phyloP scores from a whole-genome alignment of 257 asterid species.

The Solanum appendiculatum region DNA sequence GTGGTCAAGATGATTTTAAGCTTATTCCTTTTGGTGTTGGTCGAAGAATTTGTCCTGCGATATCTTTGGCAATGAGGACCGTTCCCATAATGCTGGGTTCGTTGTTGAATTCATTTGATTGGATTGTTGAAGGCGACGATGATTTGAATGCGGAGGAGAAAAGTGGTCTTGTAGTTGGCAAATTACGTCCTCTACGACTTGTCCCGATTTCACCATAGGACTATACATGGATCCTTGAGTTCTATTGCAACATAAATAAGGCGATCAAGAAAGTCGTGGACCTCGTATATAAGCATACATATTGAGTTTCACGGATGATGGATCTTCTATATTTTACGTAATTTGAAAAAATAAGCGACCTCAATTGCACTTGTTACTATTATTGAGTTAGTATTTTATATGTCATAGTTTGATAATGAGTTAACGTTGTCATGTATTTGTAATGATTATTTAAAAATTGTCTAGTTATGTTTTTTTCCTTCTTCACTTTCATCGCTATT shows the following conservation, averaged over 20 bases:
- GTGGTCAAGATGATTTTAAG: conserved; percentile 44
- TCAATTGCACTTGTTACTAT: no score
- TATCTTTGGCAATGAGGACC: background rate
- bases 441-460: no score
- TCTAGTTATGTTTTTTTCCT: background rate
- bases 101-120: background rate
- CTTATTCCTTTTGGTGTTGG: conserved; percentile 55
- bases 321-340: background rate
- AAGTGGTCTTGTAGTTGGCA: background rate
- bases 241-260: background rate
- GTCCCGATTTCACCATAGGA: background rate
- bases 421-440: no score
- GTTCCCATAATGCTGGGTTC: background rate
- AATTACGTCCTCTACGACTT: background rate
- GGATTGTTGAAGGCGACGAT: background rate
- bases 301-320: background rate
- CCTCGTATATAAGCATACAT: background rate
- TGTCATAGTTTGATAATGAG: no score
- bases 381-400: no score
- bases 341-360: no score
- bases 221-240: background rate
- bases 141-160: background rate
- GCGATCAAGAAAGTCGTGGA: no score
- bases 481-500: background rate
- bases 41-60: conserved; percentile 27